Percentiles rank a stretch among this genome's conserved stretches.
Conservation (phyloP, 2,329 filamentous ascomycete genomes). For the Monosporascus sp. region DNA sequence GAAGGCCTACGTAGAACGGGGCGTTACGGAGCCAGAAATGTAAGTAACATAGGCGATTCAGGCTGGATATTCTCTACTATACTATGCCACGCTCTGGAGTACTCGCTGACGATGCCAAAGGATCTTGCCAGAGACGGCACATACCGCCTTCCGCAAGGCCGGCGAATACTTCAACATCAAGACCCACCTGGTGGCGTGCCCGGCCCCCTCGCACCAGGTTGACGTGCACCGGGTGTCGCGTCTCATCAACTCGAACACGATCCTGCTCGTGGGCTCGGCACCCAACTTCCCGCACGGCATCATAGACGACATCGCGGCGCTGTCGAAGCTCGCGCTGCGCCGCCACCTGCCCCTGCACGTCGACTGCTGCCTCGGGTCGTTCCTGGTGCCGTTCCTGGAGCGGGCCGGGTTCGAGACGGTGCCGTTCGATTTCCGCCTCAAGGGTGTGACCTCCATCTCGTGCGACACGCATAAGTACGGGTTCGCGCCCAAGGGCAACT, state of each 20-base stretch:
- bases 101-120: slow-evolving; percentile 33
- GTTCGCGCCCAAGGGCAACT: slow-evolving; percentile 97
- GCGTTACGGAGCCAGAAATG: slow-evolving; percentile 93
- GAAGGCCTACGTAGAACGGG: slow-evolving; percentile 78
- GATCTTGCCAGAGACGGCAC: slow-evolving; percentile 90
- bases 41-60: slow-evolving; percentile 35
- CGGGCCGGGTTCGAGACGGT: slow-evolving; percentile 88
- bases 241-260: slow-evolving; percentile 88
- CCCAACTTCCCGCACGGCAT: slow-evolving; percentile 98
- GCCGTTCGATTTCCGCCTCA: slow-evolving; percentile 88
- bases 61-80: not conserved
- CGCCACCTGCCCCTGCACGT: slow-evolving; percentile 86
- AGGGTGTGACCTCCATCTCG: slow-evolving; percentile 90
- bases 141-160: slow-evolving; percentile 95
- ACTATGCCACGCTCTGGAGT: too few species aligned
- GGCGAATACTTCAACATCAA: slow-evolving; percentile 96
- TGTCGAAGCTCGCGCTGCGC: slow-evolving; percentile 76
- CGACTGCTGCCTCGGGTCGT: slow-evolving; percentile 95
- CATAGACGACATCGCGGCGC: slow-evolving; percentile 84
- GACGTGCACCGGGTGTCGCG: slow-evolving; percentile 71
- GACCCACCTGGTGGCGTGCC: slow-evolving; percentile 80
- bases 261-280: slow-evolving; percentile 87
- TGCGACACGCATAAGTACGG: slow-evolving; percentile 99
- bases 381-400: slow-evolving; percentile 86
- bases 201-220: slow-evolving; percentile 79